Evolutionary conservation across 192 early-diverging fungal genomes (phyloP), one percentile per base, ranked within the genome.

Genomic region (Coemansia sp.): DNA sequence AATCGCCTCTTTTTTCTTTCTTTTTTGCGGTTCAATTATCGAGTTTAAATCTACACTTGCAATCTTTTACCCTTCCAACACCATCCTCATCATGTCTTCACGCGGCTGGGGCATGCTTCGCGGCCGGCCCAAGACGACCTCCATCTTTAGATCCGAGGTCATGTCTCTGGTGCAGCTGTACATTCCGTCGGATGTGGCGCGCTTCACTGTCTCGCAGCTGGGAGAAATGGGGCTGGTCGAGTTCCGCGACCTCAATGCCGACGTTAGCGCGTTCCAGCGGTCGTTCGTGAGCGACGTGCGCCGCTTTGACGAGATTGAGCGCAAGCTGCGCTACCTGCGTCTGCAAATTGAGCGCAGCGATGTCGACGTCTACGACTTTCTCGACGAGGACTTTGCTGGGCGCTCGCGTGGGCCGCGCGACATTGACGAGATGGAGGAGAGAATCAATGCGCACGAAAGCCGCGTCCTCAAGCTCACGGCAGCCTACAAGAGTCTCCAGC

Each of bases 161-260:
- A 98, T 96, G 96, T 92, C 94, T 60, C 88, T 95, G 61, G 88
- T 94, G 45, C 88, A 96, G 88, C 85, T 98, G 64, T 99, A 96
- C 85, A 94, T 99, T 72, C 95, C 97, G 3, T 79, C 88, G 35
- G 97, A 99, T 84, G 92, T 95, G 37, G 92, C 93, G 10, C 93
- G 93, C 70, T 91, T 89, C 16, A 95, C 93, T 11, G 92, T 96
- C 20, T 77, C 95, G 25, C 94, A 96, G 83, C 83, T 99, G 38
- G 97, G 97, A 23, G 97, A 99, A 71, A 79, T 96, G 36, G 97
- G 97, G 2, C 85, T 91, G 61, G 83, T 99, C 36, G 90, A 99
- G 74, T 97, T 99, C 83, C 87, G 92, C 73, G 97, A 99, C 75
- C 83, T 97, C 58, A 99, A 99, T 81, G 84, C 89, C 25, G 89